Evolutionary conservation across 2,329 filamentous ascomycete species (phyloP), one percentile per base, ranked within the genome.

Genomic region (Aphanocladium album): DNA sequence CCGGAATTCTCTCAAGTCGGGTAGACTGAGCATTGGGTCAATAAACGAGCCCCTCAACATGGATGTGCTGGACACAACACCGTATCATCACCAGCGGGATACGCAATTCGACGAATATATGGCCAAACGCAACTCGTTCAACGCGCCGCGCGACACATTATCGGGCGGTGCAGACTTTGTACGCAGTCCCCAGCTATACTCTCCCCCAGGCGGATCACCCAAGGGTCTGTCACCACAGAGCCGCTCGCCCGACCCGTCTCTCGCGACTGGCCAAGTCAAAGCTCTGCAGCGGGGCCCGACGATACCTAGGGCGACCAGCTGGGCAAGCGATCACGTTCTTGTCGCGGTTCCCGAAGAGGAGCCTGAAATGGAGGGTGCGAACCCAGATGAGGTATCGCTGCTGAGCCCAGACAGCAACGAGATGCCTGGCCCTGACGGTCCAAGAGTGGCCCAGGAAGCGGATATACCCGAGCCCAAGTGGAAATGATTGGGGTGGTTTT

Each of bases 71-170:
- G 66, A 69, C 9, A 68, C 65, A 35, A 68, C 67, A 7, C 63
- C 68, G 6, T 80, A 80, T 67, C 74, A 71, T 57, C 78, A 81
- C 68, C 71, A 75, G 69, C 73, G 79, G 6, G 76, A 80, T 57
- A 80, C 79, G 4, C 73, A 77, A 59, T 81, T 80, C 61, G 79
- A 81, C 53, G 74, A 76, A 5, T 81, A 78, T 65, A 65, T 78
- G 19, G 72, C 73, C 25, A 72, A 71, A 9, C 72, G 72, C 12
- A 64, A 64, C 59, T 72, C 71, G 1, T 61, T 63, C 21, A 62
- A 49, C 49, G 62, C 65, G 17, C 63, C 65, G 12, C 66, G 68
- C 3, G 71, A 72, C 46, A 5, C 35, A 23, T 8, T 35, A 4
- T 2, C 11, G 12, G 9, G 14, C 45, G 19, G 21, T 6, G 41